Base-by-base conservation (phyloP, 1,139 yeast species). In the Yamadazyma membranifaciens region DNA sequence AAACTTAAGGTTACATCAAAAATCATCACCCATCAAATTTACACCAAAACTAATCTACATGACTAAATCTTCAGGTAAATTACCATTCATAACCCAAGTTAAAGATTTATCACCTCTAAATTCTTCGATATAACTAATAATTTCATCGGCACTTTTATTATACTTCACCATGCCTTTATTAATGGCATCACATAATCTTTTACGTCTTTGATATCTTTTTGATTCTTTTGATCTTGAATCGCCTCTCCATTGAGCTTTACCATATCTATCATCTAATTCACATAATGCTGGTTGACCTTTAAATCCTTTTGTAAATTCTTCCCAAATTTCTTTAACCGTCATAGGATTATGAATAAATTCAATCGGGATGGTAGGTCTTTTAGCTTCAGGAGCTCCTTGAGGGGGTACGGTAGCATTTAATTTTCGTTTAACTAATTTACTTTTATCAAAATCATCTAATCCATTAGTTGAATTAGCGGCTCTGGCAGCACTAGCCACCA, bases 61-160 rank as follows among this genome's bases (percentile, higher is more conserved):
- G 22, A 47, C 45, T 38, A 71, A 53, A 46, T 71, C 76, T 3
- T 56, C 55, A 3, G 78, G 78, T 15, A 71, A 56, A 46, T 71
- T 67, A 7, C 78, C 78, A 49, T 72, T 72, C 78, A 72, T 72
- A 16, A 72, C 67, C 78, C 78, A 72, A 4, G 78, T 71, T 42
- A 72, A 61, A 28, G 70, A 63, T 53, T 69, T 69, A 41, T 69
- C 73, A 30, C 73, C 75, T 29, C 76, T 51, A 49, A 62, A 71
- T 43, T 62, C 67, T 48, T 72, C 78, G 37, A 72, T 69, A 45
- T 65, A 67, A 32, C 57, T 55, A 39, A 69, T 69, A 37, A 71
- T 66, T 40, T 70, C 75, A n/a, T 71, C 75, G 2, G 68, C 67
- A 9, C 65, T 54, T 48, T 71, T 70, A 36, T 62, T 67, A 49